Percentiles rank a stretch among this genome's conserved stretches.
phyloP scores from a whole-genome alignment of 2,329 filamentous ascomycete genomes.

The Penicillium verrucosum region DNA sequence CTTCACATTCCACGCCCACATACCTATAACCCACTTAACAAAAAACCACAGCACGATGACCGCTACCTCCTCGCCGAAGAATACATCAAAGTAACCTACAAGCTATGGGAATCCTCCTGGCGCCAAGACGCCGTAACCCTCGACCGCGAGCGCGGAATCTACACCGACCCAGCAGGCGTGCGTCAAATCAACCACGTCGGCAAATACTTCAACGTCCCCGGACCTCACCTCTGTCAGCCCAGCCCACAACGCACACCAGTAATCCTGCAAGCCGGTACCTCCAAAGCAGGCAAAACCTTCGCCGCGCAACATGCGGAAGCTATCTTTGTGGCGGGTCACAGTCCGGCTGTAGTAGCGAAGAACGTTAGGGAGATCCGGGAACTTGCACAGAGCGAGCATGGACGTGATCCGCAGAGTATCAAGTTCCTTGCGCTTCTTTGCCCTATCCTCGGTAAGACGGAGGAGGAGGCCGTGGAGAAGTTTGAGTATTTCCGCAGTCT shows the following conservation, averaged over 20 bases:
- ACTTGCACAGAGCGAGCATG: constrained; percentile 51
- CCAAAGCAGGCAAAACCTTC: constrained; percentile 62
- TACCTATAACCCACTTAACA: neutral
- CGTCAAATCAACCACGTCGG: constrained; percentile 65
- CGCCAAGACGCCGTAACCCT: constrained; percentile 62
- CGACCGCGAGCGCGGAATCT: constrained; percentile 58
- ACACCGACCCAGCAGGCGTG: constrained; percentile 57
- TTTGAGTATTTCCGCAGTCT: constrained; percentile 60
- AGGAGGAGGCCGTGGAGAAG: constrained; percentile 65
- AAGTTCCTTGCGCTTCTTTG: constrained; percentile 67
- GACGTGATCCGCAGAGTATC: constrained; percentile 58
- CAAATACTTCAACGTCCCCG: constrained; percentile 62
- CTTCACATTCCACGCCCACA: neutral
- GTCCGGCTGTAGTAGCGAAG: constrained; percentile 58
- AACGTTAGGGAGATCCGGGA: constrained; percentile 62
- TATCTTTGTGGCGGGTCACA: constrained; percentile 66
- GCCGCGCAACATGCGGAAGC: constrained; percentile 68
- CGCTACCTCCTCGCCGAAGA: constrained; percentile 63
- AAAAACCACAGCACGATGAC: constrained; percentile 55
- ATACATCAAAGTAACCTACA: constrained; percentile 63
- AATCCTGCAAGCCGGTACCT: constrained; percentile 68
- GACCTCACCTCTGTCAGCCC: constrained; percentile 64
- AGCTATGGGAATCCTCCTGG: constrained; percentile 66
- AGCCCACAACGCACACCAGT: constrained; percentile 66
- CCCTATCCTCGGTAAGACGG: constrained; percentile 62